These are phyloP conservation scores for Trametes sanguinea DNA, from an alignment of 768 basidiomycete genomes.

Conservation along the genomic window DNA sequence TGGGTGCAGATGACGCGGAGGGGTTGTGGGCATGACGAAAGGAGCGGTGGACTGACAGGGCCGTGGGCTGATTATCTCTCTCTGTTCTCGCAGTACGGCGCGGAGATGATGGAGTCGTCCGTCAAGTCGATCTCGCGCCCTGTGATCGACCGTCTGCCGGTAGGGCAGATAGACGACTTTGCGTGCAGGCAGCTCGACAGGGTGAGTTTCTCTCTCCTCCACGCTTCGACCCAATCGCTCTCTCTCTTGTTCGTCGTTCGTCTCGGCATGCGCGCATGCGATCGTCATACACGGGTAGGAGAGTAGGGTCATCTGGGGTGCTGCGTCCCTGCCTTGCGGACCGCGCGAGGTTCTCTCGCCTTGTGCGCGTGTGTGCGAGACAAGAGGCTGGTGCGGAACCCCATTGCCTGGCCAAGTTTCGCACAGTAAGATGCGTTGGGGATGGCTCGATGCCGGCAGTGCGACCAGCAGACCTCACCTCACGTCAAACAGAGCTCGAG, in stretches of 20 bases:
- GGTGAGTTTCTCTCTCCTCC: slow-evolving; percentile 45
- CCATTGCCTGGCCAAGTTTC: neutral
- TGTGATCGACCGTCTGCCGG: slow-evolving; percentile 77
- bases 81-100: slow-evolving; percentile 66
- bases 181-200: slow-evolving; percentile 86
- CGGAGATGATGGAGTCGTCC: slow-evolving; percentile 83
- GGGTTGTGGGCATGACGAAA: neutral
- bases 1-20: neutral
- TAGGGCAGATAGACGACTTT: slow-evolving; percentile 81
- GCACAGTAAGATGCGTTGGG: neutral
- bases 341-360: neutral
- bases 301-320: slow-evolving; percentile 4
- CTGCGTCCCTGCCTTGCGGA: slow-evolving; percentile 9
- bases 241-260: slow-evolving; percentile 5
- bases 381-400: neutral
- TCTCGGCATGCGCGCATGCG: too few species aligned
- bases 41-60: neutral
- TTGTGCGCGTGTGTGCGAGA: neutral
- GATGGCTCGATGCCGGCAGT: neutral
- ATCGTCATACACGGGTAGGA: slow-evolving; percentile 8
- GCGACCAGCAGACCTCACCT: neutral
- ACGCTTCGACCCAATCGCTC: neutral
- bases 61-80: neutral
- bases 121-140: slow-evolving; percentile 80
- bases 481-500: neutral